Conservation (phyloP, 306 rosid genomes). For the Vigna angularis region DNA sequence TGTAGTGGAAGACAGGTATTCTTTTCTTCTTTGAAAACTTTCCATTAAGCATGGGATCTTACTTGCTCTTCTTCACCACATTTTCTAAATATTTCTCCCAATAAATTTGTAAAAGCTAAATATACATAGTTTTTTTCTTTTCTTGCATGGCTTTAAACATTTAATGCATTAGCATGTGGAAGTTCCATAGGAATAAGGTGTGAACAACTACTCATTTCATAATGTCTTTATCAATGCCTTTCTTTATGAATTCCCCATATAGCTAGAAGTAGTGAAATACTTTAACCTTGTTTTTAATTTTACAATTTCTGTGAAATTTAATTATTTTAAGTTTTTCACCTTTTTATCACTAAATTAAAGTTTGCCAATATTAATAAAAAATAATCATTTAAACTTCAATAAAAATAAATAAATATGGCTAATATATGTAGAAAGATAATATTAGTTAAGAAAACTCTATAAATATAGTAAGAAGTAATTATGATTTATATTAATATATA, state of each 20-base stretch:
- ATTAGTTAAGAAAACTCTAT: no score
- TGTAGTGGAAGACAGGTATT: conserved; percentile 66
- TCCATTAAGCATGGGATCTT: conserved; percentile 44
- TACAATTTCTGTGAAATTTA: neutral
- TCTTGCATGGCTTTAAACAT: neutral
- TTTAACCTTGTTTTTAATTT: neutral
- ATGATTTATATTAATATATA: no score
- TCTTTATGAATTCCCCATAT: neutral
- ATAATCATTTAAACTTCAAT: no score
- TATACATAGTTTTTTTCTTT: neutral
- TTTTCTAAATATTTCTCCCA: conserved; percentile 3
- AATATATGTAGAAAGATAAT: no score
- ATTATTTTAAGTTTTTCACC: no score
- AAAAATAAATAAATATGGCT: no score
- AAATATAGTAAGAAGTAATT: no score
- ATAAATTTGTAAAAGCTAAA: neutral
- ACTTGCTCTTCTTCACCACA: conserved; percentile 3
- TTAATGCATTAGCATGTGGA: conserved; percentile 27
- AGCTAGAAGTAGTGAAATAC: neutral
- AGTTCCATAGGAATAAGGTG: conserved; percentile 20
- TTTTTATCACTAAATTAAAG: no score
- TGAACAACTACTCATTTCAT: neutral
- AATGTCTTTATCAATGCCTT: neutral
- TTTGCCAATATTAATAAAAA: no score
- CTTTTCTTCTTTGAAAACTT: conserved; percentile 51